phyloP scores from a whole-genome alignment of 2,329 filamentous ascomycete species.

The Kalmusia sp. region DNA sequence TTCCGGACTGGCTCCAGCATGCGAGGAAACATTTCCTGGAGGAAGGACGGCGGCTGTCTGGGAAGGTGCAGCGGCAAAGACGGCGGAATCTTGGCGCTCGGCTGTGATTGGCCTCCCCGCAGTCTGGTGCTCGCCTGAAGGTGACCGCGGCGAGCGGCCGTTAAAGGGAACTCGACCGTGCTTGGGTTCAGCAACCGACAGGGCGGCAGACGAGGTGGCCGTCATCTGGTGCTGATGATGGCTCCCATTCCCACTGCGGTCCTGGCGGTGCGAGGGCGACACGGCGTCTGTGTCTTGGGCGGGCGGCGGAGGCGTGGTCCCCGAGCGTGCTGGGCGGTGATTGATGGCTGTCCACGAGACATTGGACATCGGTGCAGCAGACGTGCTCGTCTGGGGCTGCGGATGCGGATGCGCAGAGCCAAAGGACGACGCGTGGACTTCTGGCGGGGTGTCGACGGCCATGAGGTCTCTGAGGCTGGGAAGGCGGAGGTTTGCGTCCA shows the following conservation, averaged over 20 bases:
- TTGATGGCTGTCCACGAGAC: conserved; percentile 8
- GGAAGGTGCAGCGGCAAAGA: not conserved
- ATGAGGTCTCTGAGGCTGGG: not conserved
- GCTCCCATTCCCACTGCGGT: not conserved
- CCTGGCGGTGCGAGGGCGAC: not conserved
- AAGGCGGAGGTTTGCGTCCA: not conserved
- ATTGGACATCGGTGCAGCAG: not conserved
- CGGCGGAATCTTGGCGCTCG: conserved; percentile 5
- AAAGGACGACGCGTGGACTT: too few species aligned
- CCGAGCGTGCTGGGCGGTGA: not conserved
- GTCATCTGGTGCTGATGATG: not conserved
- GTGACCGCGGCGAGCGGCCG: not conserved
- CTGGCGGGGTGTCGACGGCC: too few species aligned
- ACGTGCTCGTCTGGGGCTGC: too few species aligned
- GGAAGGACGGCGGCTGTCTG: not conserved
- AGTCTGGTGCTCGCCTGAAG: not conserved
- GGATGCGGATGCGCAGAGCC: too few species aligned
- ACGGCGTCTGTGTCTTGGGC: not conserved
- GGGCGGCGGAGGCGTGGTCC: not conserved
- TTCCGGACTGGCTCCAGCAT: not conserved
- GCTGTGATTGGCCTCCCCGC: conserved; percentile 7
- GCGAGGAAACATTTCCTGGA: not conserved
- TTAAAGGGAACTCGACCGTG: not conserved
- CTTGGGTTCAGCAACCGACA: not conserved
- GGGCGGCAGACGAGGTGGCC: not conserved